phyloP scores from a whole-genome alignment of 2,329 filamentous ascomycete species.

The Rhynchosporium agropyri region DNA sequence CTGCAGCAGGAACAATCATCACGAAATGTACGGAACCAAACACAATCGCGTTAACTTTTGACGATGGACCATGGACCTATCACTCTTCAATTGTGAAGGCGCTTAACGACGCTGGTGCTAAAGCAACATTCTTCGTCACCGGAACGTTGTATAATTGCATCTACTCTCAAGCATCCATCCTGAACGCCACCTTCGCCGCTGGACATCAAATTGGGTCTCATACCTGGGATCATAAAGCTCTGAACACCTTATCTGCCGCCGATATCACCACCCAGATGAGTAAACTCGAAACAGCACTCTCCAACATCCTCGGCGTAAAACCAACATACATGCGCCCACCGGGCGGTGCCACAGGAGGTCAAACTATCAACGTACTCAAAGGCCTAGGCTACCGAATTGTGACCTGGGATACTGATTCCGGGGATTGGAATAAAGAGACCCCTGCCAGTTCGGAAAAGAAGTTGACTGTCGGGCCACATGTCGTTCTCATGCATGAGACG shows the following conservation, averaged over 20 bases:
- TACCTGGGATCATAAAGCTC: constrained; percentile 53
- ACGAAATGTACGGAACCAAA: constrained; percentile 52
- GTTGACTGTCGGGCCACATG: constrained; percentile 19
- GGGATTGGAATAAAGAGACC: constrained; percentile 21
- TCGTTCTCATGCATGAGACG: constrained; percentile 24
- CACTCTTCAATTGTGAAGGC: constrained; percentile 63
- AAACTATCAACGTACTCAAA: constrained; percentile 14
- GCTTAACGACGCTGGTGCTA: constrained; percentile 56
- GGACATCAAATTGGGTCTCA: constrained; percentile 63
- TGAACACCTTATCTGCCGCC: constrained; percentile 46
- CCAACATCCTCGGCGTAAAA: constrained; percentile 54
- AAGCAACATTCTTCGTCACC: constrained; percentile 58
- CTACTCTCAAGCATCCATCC: constrained; percentile 16
- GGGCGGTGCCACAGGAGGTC: constrained; percentile 35
- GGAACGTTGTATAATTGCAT: constrained; percentile 22
- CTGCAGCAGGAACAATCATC: constrained; percentile 9
- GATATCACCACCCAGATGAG: constrained; percentile 50
- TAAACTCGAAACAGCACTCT: constrained; percentile 55
- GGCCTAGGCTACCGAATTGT: constrained; percentile 20
- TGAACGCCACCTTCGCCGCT: constrained; percentile 39
- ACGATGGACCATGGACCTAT: constrained; percentile 65
- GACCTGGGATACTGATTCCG: constrained; percentile 25
- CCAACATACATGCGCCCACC: constrained; percentile 54
- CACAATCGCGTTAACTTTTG: constrained; percentile 65
- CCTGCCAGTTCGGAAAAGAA: constrained; percentile 9